phyloP scores from a whole-genome alignment of 1,284 basidiomycete species.

The Cutaneotrichosporon cavernicola region DNA sequence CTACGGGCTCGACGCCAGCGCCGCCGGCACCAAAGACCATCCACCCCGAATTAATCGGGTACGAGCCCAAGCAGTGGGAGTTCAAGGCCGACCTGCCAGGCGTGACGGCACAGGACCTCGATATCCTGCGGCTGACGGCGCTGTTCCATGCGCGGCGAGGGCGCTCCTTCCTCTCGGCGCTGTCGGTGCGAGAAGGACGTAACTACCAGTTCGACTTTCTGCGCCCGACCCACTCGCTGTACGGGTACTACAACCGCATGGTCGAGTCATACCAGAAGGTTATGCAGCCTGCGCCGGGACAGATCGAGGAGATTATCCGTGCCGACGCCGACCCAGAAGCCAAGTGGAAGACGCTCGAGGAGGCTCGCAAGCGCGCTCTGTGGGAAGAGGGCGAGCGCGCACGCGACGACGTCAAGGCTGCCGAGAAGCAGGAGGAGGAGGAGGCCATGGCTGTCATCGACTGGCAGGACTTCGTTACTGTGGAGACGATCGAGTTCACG shows the following conservation, averaged over 20 bases:
- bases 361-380: constrained; percentile 74
- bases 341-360: constrained; percentile 74
- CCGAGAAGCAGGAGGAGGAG: constrained; percentile 72
- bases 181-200: constrained; percentile 83
- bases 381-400: constrained; percentile 85
- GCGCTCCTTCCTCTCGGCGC: constrained; percentile 75
- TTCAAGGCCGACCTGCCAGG: constrained; percentile 88
- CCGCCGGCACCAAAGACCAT: constrained; percentile 48
- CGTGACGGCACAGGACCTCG: constrained; percentile 87
- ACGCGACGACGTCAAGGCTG: constrained; percentile 78
- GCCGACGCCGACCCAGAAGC: constrained; percentile 60
- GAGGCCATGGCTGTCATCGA: constrained; percentile 91
- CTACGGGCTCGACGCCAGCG: constrained; percentile 23
- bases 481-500: constrained; percentile 98
- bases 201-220: constrained; percentile 99
- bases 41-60: constrained; percentile 41
- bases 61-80: constrained; percentile 78
- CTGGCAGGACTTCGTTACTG: constrained; percentile 99
- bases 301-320: constrained; percentile 66
- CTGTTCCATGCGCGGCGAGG: constrained; percentile 93
- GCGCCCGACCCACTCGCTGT: constrained; percentile 90
- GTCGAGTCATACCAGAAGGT: constrained; percentile 95
- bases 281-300: constrained; percentile 75
- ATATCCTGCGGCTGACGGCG: constrained; percentile 87
- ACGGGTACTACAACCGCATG: constrained; percentile 93